Evolutionary conservation across 2,329 filamentous ascomycete genomes (phyloP), one percentile per base, ranked within the genome.

Genomic region (Ilyonectria destructans): DNA sequence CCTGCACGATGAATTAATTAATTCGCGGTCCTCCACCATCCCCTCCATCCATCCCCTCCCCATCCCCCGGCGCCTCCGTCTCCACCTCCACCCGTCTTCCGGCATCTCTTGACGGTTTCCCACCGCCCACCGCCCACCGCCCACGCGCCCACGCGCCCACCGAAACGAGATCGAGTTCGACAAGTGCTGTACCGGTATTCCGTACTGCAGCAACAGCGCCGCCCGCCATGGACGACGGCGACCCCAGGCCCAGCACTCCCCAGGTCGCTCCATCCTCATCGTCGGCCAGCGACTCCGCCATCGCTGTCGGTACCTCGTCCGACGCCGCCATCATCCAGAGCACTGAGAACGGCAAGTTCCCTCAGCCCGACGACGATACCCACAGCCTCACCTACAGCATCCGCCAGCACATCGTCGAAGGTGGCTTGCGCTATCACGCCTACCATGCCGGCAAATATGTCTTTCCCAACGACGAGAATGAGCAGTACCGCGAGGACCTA

Each of bases 381-480:
- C 76, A 77, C 43, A 84, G 82, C 56, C 74, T 84, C 48, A 82
- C 82, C 6, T 80, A 83, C 6, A 84, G 82, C 67, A 82, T 84
- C 65, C 80, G 81, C 26, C 80, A 83, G 43, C 82, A 84, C 59
- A 81, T 83, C 62, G 77, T 83, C 62, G 82, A 84, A 19, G 80
- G 82, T 8, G 78, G 80, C 35, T 68, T 83, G 31, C 76, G 82
- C 0, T 83, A 83, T 56, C 82, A 83, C 61, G 81, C 80, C n/a
- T 83, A 83, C 54, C 81, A 82, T 40, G 80, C 80, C 5, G 82
- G 82, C 8, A 77, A 81, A 71, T 84, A 84, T 56, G 76, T 80
- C 5, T 84, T 84, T 51, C 83, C 83, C 21, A 84, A 84, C 60
- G 82, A 84, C 68, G 80, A 83, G 56, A 77, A 77, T 3, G 83